Evolutionary conservation across 192 early-diverging fungal genomes (phyloP).

Genomic region (Backusella tarrabulga): DNA sequence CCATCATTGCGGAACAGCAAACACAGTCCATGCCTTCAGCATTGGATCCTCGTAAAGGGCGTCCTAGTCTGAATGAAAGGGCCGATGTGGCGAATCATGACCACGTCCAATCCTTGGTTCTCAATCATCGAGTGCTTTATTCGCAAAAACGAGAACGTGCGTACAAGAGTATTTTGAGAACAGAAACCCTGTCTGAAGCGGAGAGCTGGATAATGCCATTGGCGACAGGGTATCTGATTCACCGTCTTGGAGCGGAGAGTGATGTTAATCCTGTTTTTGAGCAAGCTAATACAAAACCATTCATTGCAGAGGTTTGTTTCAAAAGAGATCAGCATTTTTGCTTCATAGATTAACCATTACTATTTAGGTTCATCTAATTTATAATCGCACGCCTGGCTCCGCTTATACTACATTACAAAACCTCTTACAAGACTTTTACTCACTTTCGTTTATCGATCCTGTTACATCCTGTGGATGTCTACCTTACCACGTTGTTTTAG

Average conservation of each 20-base stretch:
- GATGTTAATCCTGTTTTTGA: conserved; percentile 37
- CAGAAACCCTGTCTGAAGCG: not conserved
- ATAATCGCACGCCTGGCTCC: conserved; percentile 12
- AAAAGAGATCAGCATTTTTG: not conserved
- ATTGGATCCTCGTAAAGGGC: conserved; percentile 15
- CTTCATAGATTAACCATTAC: not conserved
- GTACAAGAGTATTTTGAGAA: not conserved
- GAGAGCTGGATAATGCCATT: conserved; percentile 41
- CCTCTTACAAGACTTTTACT: conserved; percentile 44
- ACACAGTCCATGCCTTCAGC: conserved; percentile 23
- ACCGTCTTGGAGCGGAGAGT: conserved; percentile 30
- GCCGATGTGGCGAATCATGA: not conserved
- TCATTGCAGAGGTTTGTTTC: conserved; percentile 34
- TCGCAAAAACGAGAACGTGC: conserved; percentile 31
- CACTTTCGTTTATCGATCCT: conserved; percentile 42
- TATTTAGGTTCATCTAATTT: conserved; percentile 30
- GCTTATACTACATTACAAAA: conserved; percentile 40
- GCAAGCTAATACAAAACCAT: conserved; percentile 36
- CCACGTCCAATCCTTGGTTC: conserved; percentile 39
- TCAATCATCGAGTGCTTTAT: conserved; percentile 44
- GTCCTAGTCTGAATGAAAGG: not conserved
- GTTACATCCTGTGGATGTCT: conserved; percentile 41
- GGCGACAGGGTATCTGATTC: conserved; percentile 45
- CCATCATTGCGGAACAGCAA: not conserved
- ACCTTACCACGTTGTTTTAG: conserved; percentile 41